phyloP scores from a whole-genome alignment of 2,329 filamentous ascomycete species.

The Metarhizium rileyi region DNA sequence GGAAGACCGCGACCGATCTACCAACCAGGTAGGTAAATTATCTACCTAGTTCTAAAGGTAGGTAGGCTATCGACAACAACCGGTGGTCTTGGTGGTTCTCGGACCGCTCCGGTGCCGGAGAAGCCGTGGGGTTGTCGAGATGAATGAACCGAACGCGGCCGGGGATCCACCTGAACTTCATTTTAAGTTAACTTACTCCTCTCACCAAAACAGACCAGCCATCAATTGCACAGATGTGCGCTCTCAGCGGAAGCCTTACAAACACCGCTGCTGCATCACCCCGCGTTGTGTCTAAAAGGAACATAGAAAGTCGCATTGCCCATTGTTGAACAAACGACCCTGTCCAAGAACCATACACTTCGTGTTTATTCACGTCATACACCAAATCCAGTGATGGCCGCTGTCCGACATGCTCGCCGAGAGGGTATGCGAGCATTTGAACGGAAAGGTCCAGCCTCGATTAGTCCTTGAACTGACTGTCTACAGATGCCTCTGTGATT shows the following conservation, averaged over 20 bases:
- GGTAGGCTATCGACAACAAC: too few species aligned
- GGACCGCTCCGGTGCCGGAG: neutral
- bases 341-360: neutral
- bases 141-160: too few species aligned
- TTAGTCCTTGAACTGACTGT: conserved; percentile 2
- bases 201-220: too few species aligned
- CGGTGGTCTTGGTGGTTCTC: too few species aligned
- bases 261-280: neutral
- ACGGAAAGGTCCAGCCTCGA: neutral
- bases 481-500: conserved; percentile 69
- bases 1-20: too few species aligned
- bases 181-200: too few species aligned
- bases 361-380: neutral
- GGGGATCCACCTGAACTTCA: too few species aligned
- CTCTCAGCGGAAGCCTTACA: neutral
- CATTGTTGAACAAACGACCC: neutral
- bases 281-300: too few species aligned
- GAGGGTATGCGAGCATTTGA: conserved; percentile 36
- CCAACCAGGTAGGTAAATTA: too few species aligned
- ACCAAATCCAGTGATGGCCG: conserved; percentile 5
- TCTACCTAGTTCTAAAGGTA: too few species aligned
- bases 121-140: neutral
- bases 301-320: neutral
- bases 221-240: too few species aligned
- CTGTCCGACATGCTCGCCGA: conserved; percentile 40